Conservation (phyloP, 257 asterid genomes). For the Cinchona pubescens region DNA sequence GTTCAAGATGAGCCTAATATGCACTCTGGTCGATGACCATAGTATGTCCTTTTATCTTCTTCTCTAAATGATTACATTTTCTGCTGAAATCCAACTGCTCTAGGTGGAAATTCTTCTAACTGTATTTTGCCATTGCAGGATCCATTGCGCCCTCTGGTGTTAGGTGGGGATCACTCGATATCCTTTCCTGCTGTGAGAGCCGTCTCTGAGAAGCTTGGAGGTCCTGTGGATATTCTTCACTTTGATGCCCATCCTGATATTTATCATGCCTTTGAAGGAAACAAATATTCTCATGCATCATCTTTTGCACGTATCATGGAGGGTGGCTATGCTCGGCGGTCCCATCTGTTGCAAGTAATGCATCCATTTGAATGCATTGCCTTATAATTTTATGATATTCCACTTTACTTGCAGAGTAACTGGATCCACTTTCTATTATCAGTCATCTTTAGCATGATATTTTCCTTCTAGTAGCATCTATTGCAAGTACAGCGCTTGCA, state of each 20-base stretch:
- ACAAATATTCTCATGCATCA: slow-evolving; percentile 94
- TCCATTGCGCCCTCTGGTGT: slow-evolving; percentile 88
- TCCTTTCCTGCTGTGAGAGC: slow-evolving; percentile 96
- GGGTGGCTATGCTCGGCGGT: slow-evolving; percentile 95
- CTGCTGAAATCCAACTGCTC: not conserved
- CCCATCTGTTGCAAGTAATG: slow-evolving; percentile 81
- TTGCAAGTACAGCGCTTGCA: not conserved
- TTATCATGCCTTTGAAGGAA: slow-evolving; percentile 88
- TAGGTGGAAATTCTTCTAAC: not conserved
- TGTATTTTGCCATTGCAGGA: slow-evolving; percentile 36
- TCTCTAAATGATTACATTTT: not conserved
- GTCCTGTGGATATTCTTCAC: slow-evolving; percentile 95
- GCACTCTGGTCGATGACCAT: not conserved
- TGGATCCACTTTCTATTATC: not conserved
- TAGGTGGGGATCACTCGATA: slow-evolving; percentile 98
- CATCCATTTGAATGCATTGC: slow-evolving; percentile 4
- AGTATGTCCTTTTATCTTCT: not conserved
- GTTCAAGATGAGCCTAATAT: not conserved
- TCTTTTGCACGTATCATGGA: slow-evolving; percentile 97
- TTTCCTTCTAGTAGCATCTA: slow-evolving; percentile 1
- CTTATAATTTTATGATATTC: not conserved
- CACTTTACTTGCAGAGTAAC: not conserved
- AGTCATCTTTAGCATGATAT: not conserved
- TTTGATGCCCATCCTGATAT: slow-evolving; percentile 99
- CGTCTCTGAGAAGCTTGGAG: slow-evolving; percentile 96